phyloP scores from a whole-genome alignment of 768 basidiomycete genomes.

The Lentinus tigrinus region DNA sequence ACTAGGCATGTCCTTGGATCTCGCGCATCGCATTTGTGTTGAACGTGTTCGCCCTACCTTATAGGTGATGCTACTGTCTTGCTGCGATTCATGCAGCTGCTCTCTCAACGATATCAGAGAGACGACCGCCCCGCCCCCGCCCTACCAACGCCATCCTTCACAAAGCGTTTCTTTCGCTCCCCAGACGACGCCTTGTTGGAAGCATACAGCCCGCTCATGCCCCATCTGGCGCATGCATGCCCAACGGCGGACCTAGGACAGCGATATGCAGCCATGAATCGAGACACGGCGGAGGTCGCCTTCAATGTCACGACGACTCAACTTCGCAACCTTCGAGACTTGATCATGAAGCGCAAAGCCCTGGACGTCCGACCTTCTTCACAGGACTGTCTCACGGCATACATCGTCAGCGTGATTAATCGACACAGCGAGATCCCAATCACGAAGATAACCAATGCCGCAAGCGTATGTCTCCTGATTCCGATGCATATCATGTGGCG shows the following conservation, averaged over 20 bases:
- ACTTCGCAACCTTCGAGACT: background rate
- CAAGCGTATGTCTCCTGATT: slow-evolving; percentile 24
- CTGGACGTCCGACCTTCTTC: slow-evolving; percentile 14
- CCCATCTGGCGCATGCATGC: slow-evolving; percentile 24
- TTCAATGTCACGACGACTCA: background rate
- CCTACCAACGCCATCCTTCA: slow-evolving; percentile 24
- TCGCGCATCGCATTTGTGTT: background rate
- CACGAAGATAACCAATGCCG: slow-evolving; percentile 26
- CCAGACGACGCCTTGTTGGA: slow-evolving; percentile 16
- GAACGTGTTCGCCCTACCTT: too few relatives aligned
- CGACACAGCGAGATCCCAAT: slow-evolving; percentile 13
- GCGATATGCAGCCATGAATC: slow-evolving; percentile 6
- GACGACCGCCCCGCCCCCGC: background rate
- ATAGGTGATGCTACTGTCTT: slow-evolving; percentile 31
- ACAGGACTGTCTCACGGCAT: slow-evolving; percentile 33
- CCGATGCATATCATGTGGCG: background rate
- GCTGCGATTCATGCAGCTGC: slow-evolving; percentile 28
- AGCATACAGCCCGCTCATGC: slow-evolving; percentile 23
- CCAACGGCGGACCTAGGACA: slow-evolving; percentile 20
- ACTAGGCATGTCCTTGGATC: slow-evolving; percentile 25
- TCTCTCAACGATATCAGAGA: slow-evolving; percentile 32
- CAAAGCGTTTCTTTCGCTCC: slow-evolving; percentile 22
- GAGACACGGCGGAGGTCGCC: background rate
- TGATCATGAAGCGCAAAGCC: background rate
- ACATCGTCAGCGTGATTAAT: slow-evolving; percentile 26